These are phyloP conservation scores for Dalbergia cultrata DNA, from an alignment of 306 rosid genomes.

Conservation along the genomic window DNA sequence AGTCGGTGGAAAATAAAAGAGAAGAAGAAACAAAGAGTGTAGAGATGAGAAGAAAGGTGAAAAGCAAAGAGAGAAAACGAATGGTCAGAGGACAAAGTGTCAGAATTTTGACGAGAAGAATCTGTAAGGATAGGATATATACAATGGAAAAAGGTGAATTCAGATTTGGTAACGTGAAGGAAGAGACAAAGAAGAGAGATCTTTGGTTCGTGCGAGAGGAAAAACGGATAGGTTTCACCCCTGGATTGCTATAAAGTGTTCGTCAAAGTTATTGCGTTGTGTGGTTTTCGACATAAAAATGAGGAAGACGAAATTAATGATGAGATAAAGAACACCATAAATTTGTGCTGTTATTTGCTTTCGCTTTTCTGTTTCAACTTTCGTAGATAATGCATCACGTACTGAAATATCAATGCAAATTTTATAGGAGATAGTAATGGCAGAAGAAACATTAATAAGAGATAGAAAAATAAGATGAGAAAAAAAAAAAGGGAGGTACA, in stretches of 20 bases:
- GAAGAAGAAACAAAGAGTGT: constrained; percentile 29
- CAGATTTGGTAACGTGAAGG: constrained; percentile 39
- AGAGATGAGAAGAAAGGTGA: constrained; percentile 38
- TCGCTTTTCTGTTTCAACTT: constrained; percentile 8
- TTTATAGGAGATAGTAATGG: too few relatives aligned
- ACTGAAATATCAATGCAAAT: neutral
- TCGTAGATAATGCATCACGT: constrained; percentile 1
- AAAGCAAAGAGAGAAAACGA: constrained; percentile 32
- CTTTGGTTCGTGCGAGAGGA: neutral
- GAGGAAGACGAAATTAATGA: neutral
- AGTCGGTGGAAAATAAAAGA: constrained; percentile 46
- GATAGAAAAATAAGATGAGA: too few relatives aligned
- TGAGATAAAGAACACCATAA: neutral
- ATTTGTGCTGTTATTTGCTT: constrained; percentile 1
- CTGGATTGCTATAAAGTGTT: neutral
- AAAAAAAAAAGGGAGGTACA: neutral
- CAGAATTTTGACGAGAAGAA: constrained; percentile 50
- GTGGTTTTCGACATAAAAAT: constrained; percentile 22
- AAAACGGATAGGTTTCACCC: constrained; percentile 9
- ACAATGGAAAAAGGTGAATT: constrained; percentile 18
- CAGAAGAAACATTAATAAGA: neutral
- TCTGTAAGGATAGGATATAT: neutral
- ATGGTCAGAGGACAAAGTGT: constrained; percentile 49
- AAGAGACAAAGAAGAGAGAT: constrained; percentile 41
- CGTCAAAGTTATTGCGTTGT: constrained; percentile 20